These are phyloP conservation scores for Coniochaeta sp. DNA, from an alignment of 2,329 filamentous ascomycete genomes.

Conservation along the genomic window DNA sequence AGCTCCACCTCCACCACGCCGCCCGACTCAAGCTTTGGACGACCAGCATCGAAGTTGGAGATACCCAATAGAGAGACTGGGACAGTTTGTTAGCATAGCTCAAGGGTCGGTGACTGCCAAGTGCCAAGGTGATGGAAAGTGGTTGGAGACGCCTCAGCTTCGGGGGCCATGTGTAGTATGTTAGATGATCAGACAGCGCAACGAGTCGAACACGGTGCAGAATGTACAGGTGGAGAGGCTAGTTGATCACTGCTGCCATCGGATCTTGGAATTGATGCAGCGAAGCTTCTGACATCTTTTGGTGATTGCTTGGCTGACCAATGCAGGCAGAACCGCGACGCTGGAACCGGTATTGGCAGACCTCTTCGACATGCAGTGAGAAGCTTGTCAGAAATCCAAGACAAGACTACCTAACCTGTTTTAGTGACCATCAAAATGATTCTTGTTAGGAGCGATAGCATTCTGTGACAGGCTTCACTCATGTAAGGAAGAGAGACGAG, in stretches of 20 bases:
- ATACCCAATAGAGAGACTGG: neutral
- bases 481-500: neutral
- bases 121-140: neutral
- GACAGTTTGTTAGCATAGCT: neutral
- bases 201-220: neutral
- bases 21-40: neutral
- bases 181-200: neutral
- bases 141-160: slow-evolving; percentile 1
- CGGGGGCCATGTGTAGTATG: neutral
- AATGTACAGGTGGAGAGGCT: neutral
- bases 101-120: neutral
- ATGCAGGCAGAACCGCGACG: neutral
- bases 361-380: neutral
- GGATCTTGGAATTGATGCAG: neutral
- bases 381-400: neutral
- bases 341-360: neutral
- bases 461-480: too few relatives aligned
- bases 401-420: too few relatives aligned
- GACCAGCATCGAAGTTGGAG: neutral
- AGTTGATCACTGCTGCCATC: neutral
- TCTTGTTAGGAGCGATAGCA: too few relatives aligned
- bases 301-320: neutral
- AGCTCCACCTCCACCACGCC: neutral
- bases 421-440: too few relatives aligned
- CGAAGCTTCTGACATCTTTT: neutral